Evolutionary conservation across 306 rosid species (phyloP).

Genomic region (Echinosophora koreensis): DNA sequence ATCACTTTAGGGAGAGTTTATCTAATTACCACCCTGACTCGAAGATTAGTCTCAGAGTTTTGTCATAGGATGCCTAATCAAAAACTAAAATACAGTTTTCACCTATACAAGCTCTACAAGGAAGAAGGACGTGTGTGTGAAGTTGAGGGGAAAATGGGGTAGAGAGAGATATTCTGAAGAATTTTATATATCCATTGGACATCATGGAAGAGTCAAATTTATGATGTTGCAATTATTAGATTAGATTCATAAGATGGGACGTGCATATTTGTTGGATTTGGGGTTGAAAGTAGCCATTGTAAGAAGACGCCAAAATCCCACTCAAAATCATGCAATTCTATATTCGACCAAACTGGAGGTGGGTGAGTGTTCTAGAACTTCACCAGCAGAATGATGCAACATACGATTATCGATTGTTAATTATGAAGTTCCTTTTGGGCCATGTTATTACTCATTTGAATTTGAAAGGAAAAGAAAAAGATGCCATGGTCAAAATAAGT

Average conservation of each 20-base stretch:
- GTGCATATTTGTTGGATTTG: slow-evolving; percentile 55
- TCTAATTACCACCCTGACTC: too few relatives aligned
- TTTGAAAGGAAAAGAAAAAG: slow-evolving; percentile 24
- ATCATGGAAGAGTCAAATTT: slow-evolving; percentile 48
- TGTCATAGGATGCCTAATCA: too few relatives aligned
- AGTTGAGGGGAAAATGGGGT: background rate
- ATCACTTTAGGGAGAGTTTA: too few relatives aligned
- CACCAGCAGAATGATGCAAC: slow-evolving; percentile 45
- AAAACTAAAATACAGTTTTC: background rate
- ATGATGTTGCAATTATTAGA: slow-evolving; percentile 49
- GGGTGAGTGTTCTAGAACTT: slow-evolving; percentile 59
- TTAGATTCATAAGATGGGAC: slow-evolving; percentile 56
- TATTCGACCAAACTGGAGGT: slow-evolving; percentile 54
- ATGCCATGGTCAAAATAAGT: slow-evolving; percentile 58
- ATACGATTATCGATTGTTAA: slow-evolving; percentile 26
- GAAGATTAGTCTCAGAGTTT: too few relatives aligned
- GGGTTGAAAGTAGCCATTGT: slow-evolving; percentile 57
- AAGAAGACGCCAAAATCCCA: slow-evolving; percentile 80
- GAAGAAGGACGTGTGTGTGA: background rate
- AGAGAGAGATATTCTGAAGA: background rate
- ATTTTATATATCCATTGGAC: background rate
- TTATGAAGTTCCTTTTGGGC: slow-evolving; percentile 37
- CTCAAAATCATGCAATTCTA: slow-evolving; percentile 77
- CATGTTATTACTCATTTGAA: slow-evolving; percentile 36
- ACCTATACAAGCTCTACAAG: background rate